Evolutionary conservation across 2,329 filamentous ascomycete genomes (phyloP).

Genomic region (Fusarium duplospermum): DNA sequence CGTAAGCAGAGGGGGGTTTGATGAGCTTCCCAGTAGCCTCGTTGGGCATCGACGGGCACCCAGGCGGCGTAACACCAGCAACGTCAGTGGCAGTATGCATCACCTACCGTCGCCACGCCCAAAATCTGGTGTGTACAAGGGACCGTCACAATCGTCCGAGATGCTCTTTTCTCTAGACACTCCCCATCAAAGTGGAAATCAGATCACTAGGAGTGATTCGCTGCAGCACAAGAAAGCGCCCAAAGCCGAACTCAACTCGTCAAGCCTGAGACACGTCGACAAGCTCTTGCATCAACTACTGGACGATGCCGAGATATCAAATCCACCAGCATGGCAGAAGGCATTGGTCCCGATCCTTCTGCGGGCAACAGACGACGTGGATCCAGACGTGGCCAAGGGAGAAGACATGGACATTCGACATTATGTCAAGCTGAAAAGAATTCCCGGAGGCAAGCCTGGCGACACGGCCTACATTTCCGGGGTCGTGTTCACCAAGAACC

Average conservation of each 20-base stretch:
- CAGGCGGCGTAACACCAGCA: constrained; percentile 84
- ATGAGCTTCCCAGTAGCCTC: constrained; percentile 70
- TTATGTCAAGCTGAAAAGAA: constrained; percentile 97
- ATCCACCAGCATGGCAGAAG: constrained; percentile 84
- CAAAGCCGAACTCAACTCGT: constrained; percentile 85
- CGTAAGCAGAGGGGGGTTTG: constrained; percentile 72
- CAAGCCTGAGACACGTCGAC: constrained; percentile 88
- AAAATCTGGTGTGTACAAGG: constrained; percentile 67
- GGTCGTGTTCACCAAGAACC: constrained; percentile 96
- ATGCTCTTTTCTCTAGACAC: constrained; percentile 61
- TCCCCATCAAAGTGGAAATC: constrained; percentile 56
- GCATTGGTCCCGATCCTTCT: constrained; percentile 90
- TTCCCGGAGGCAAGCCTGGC: constrained; percentile 87
- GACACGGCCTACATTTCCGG: constrained; percentile 98
- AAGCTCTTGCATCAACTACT: constrained; percentile 87
- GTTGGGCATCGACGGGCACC: constrained; percentile 70
- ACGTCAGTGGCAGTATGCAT: constrained; percentile 76
- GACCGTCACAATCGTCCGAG: constrained; percentile 64
- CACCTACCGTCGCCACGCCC: constrained; percentile 80
- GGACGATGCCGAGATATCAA: constrained; percentile 78
- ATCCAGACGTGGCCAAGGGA: constrained; percentile 88
- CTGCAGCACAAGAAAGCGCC: constrained; percentile 80
- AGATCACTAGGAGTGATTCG: constrained; percentile 81
- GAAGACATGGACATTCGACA: constrained; percentile 98
- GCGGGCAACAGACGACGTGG: constrained; percentile 92